Base-by-base conservation (phyloP, 2,329 filamentous ascomycete genomes). In the Claviceps spartinae region DNA sequence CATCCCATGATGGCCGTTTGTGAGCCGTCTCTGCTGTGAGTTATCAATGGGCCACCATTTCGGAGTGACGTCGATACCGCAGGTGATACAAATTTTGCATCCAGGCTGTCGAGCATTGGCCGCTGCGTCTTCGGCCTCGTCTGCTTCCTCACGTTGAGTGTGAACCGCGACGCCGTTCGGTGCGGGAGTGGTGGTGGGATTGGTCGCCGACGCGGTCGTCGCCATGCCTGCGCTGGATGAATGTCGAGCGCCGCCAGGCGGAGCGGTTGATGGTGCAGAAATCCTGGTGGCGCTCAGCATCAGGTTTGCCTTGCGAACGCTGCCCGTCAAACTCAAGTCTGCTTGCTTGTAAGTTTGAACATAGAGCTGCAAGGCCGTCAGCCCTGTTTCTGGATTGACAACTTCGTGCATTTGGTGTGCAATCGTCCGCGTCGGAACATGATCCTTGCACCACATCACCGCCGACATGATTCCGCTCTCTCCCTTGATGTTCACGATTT, bases 301-400 rank as follows among this genome's bases (percentile, higher is more conserved):
- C 43, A 93, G 77, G 54, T 88, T 93, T 22, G 93, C 91, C 68
- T 95, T 96, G 51, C 93, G 85, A 22, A 93, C 88, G 18, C 91
- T 96, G 30, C 93, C 93, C 2, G 90, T 96, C 59, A 96, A 72
- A 2, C 86, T 81, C 42, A 91, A 77, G 64, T 98, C 93, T 8
- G 93, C 91, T 68, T 97, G 91, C 67, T 98, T 98, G 73, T 88
- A 96, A 53, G 84, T 89, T 58, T 85, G 84, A 45, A 85, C 87
- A 64, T 86, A 98, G 26, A 95, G 75, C 65, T 96, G 89, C 48
- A 98, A 71, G 9, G 87, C 88, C 59, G 83, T 94, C 50, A 82
- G 69, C n/a, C 82, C 82, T n/a, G 74, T 37, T 34, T 50, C 74
- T 20, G 85, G 81, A 52, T 84, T 81, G 11, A 85, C 82, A 22